Base-by-base conservation (phyloP, 345 rosid genomes). In the Draba incana region DNA sequence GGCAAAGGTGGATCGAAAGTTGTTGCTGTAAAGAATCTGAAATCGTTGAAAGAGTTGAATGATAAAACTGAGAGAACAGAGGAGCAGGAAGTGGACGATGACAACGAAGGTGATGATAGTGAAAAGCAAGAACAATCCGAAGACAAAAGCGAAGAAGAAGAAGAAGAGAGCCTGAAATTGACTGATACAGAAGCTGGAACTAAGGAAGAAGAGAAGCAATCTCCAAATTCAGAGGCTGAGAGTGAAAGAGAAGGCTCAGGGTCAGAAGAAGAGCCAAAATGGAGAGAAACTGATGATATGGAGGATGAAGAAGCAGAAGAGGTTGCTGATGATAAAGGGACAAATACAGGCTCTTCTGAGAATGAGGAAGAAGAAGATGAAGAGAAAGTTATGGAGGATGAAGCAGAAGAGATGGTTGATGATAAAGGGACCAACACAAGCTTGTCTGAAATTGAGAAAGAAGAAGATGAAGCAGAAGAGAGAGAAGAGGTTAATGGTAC, bases 251-350 rank as follows among this genome's bases (percentile, higher is more conserved):
- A 66, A 2, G 61, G 27, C 5, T 50, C 77, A 51, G 68, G 60
- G 27, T 74, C 56, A 0, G 68, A 60, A 61, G 78, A 74, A 53
- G 73, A 74, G 63, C 78, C 78, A 4, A 74, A 60, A 33, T 69
- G 79, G 75, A 75, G 75, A 63, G 74, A 69, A 55, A 69, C 74
- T 27, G 75, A 63, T 4, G 79, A 68, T 23, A 27, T 59, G 72
- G 77, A 66, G 28, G 70, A 52, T 8, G 69, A 64, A 13, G 55
- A 1, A 60, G 57, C 10, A 20, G 39, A 35, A 33, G 37, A 33
- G 37, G 37, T 6, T 33, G 8, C 20, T 20, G 20, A 6, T 33
- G 8, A 33, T 33, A 28, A 28, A 28, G 31, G 31, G 31, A 33
- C 37, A 33, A 6, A 33, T 8, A 33, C 37, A 33, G 6, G 6